Evolutionary conservation across 2,329 filamentous ascomycete species (phyloP), one percentile per base, ranked within the genome.

Genomic region (Penicillium crustosum): DNA sequence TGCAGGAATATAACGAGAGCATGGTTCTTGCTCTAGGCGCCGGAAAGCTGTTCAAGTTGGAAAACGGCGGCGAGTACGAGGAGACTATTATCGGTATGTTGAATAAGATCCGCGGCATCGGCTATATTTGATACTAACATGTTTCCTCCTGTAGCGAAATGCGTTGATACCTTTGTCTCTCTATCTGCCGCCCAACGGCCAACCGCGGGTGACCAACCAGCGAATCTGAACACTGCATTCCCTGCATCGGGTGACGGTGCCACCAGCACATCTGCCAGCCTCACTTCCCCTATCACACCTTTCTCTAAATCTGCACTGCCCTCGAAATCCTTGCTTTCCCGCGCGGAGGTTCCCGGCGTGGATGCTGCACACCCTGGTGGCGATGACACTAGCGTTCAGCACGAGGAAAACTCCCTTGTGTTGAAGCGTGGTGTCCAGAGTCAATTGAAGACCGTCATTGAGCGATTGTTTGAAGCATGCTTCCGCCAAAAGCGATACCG

Each of bases 1-100:
- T 99, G 53, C 92, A 97, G 78, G 94, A 94, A 75, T 99, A 99
- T 81, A 94, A 97, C 74, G 94, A 99, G 81, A 97, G 93, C 78
- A 97, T 99, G 93, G 90, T 91, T 52, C 97, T 99, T 77, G 94
- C 94, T 63, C 86, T 99, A 45, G 93, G 92, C 58, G 93, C 94
- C 25, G 94, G 94, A 60, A 91, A 97, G 73, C 87, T 96, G 49
- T 97, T 99, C 82, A 91, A 95, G 79, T 85, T 97, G 65, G 90
- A 97, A 70, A 84, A 88, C 54, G 89, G 90, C 52, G 90, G 91
- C 77, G 94, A 99, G 80, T 99, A 96, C 72, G 94, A 99, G 77
- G 93, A 99, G 80, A 99, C 94, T 57, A 97, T 99, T 79, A 93
- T 97, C 75, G 93, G 83, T 85, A 77, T 70, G 79, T 74, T 53